Conservation (phyloP, 1,284 basidiomycete species). For the Tausonia pullulans region DNA sequence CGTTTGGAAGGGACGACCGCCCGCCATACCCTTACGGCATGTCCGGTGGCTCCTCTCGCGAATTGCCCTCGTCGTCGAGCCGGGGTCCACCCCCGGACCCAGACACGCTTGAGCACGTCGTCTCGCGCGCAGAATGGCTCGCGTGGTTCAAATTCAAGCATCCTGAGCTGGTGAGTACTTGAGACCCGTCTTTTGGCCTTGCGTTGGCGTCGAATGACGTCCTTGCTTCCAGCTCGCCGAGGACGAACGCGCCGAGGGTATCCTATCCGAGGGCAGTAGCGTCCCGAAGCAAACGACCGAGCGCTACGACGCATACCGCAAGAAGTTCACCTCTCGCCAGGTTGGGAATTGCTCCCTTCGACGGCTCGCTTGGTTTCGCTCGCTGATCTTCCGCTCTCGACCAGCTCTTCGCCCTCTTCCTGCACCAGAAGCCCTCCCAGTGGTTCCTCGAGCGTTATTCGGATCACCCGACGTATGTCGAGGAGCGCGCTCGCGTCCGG, state of each 20-base stretch:
- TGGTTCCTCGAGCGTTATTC: slow-evolving; percentile 96
- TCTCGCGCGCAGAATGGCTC: slow-evolving; percentile 69
- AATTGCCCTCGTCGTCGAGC: no score
- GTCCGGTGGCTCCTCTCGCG: no score
- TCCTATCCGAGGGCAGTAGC: slow-evolving; percentile 47
- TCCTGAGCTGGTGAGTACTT: slow-evolving; percentile 55
- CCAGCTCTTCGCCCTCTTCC: slow-evolving; percentile 70
- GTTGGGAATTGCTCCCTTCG: slow-evolving; percentile 38
- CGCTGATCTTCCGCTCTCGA: not conserved
- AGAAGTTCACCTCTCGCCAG: slow-evolving; percentile 71
- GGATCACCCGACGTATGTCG: slow-evolving; percentile 52
- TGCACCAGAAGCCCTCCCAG: slow-evolving; percentile 75
- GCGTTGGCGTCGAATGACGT: slow-evolving; percentile 16
- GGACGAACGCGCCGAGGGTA: slow-evolving; percentile 44
- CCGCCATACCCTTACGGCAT: no score
- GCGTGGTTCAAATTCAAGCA: slow-evolving; percentile 79
- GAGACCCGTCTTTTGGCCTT: slow-evolving; percentile 21
- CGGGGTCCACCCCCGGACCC: slow-evolving; percentile 44
- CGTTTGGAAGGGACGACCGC: no score
- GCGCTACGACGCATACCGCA: slow-evolving; percentile 84
- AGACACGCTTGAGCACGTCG: slow-evolving; percentile 67
- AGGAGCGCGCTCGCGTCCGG: slow-evolving; percentile 60
- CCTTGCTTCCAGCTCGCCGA: slow-evolving; percentile 5
- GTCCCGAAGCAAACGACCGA: slow-evolving; percentile 28
- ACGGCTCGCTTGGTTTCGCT: no score